Base-by-base conservation (phyloP, 345 rosid genomes). In the Viola odorata region DNA sequence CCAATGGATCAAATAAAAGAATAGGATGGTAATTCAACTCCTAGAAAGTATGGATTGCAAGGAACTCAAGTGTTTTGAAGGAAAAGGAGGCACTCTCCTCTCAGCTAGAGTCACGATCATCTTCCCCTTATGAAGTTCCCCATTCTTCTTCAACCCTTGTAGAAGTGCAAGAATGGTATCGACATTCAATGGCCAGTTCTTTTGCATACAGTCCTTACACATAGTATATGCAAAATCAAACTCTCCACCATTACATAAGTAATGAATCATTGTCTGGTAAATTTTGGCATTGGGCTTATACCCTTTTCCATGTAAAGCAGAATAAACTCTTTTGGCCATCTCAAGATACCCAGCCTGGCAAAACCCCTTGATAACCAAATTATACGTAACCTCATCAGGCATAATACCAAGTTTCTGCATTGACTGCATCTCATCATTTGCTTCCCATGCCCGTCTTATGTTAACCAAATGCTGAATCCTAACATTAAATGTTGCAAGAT, bases 241-340 rank as follows among this genome's bases (percentile, higher is more conserved):
- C 48, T 80, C 80, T 36, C 69, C 80, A 38, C 76, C 88, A 64
- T 77, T 80, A 60, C 91, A 85, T 38, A 89, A 76, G 75, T 86
- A 83, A 75, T 89, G 95, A 59, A 85, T 79, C 96, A 86, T 77
- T 17, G 95, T 86, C 78, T 89, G 88, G 73, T 86, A 85, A 57
- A 86, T 83, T 76, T 81, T 83, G 54, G 45, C 72, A 70, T 86
- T 89, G 6, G 87, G 88, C 64, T 64, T 79, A 69, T 64, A 73
- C 8, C 81, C 82, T 5, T 75, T 75, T 13, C 70, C 74, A 48
- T 70, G 85, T 68, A 88, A 60, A 3, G 92, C 80, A 68, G 85
- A 81, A 70, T 80, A 89, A 55, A 86, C 86, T 75, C 73, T 80
- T 64, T 76, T 83, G 41, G 95, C 96, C 96, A 89, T 87, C 50